Conservation (phyloP, 192 early-diverging fungal species). For the Ambispora gerdemannii region DNA sequence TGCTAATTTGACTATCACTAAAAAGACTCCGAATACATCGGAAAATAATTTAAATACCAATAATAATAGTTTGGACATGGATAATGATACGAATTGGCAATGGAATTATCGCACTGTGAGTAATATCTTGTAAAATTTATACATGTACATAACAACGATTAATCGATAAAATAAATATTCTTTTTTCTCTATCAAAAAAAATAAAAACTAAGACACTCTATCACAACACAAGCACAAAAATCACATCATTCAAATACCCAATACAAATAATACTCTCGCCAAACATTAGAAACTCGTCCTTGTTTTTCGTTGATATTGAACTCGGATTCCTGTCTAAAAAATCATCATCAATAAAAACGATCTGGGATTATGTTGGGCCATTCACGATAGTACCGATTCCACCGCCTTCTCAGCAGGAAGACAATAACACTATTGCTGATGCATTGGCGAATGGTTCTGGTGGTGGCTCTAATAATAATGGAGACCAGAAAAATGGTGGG, state of each 20-base stretch:
- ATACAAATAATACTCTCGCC: conserved; percentile 11
- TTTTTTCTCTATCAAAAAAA: no score
- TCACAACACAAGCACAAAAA: conserved; percentile 3
- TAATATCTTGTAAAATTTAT: no score
- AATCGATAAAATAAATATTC: no score
- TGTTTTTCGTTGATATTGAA: conserved; percentile 24
- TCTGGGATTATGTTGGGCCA: conserved; percentile 10
- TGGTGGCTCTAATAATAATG: no score
- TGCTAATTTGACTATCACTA: conserved; percentile 4
- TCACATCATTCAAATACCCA: not conserved
- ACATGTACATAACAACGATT: no score
- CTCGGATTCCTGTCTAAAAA: not conserved
- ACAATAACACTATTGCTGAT: not conserved
- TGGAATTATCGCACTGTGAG: conserved; percentile 1
- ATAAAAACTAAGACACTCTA: not conserved
- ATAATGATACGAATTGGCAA: not conserved
- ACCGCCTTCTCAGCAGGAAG: not conserved
- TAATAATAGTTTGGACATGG: not conserved
- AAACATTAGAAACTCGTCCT: conserved; percentile 17
- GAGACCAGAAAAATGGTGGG: no score
- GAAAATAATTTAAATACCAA: not conserved
- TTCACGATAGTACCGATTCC: conserved; percentile 17
- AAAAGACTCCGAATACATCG: not conserved
- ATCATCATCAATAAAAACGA: not conserved
- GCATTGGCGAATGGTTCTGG: no score